Evolutionary conservation across 2,329 filamentous ascomycete species (phyloP).

Genomic region (Dryadomyces quercivorus): DNA sequence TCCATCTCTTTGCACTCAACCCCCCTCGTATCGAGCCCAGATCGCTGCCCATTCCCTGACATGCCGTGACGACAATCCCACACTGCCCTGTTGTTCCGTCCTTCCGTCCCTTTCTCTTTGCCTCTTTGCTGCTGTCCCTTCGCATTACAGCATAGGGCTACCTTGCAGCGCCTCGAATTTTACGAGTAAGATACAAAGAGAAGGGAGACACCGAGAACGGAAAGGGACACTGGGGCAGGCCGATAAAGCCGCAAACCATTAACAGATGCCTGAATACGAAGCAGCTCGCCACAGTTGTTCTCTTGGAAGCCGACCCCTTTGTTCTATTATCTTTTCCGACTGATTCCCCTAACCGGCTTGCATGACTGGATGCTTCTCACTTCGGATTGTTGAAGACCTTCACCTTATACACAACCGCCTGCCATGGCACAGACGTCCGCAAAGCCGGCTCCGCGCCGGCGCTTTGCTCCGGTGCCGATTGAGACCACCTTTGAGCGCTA

Average conservation of each 20-base stretch:
- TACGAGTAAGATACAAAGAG: neutral
- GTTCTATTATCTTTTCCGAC: neutral
- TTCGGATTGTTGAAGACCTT: too few relatives aligned
- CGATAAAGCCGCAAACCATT: neutral
- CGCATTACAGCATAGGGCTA: neutral
- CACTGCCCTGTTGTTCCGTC: neutral
- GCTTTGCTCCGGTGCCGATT: slow-evolving; percentile 57
- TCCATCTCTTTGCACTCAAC: neutral
- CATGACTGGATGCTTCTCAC: too few relatives aligned
- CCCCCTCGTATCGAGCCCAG: neutral
- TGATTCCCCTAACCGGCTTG: too few relatives aligned
- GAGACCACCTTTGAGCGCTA: slow-evolving; percentile 57
- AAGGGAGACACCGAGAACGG: neutral
- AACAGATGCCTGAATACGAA: neutral
- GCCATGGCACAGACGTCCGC: slow-evolving; percentile 2
- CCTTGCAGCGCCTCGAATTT: neutral
- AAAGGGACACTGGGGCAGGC: neutral
- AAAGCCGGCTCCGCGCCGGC: slow-evolving; percentile 22
- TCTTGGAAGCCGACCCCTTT: neutral
- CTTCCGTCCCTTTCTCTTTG: neutral
- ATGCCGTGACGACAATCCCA: neutral
- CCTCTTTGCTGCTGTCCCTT: neutral
- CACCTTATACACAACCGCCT: too few relatives aligned
- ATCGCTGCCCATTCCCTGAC: neutral
- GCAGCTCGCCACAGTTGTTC: neutral